Conservation (phyloP, 176 grass and related monocot species). For the Ensete glaucum region DNA sequence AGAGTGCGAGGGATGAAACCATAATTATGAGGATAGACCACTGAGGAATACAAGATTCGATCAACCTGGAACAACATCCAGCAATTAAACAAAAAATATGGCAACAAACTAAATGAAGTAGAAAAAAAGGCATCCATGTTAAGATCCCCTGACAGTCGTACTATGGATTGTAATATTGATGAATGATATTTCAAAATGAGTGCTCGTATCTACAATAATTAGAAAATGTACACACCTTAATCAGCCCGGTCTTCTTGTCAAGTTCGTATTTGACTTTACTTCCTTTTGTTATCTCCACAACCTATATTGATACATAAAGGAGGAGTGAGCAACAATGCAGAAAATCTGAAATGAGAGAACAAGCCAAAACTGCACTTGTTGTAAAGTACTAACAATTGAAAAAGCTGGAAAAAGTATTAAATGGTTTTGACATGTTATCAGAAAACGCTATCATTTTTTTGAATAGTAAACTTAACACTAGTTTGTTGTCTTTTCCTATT, state of each 20-base stretch:
- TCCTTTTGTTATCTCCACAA: constrained; percentile 39
- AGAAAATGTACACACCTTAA: constrained; percentile 25
- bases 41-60: constrained; percentile 38
- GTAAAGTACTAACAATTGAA: not conserved
- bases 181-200: not conserved
- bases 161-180: not conserved
- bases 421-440: too few relatives aligned
- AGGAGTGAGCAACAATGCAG: not conserved
- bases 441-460: not conserved
- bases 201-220: not conserved
- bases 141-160: not conserved
- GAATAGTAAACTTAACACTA: not conserved
- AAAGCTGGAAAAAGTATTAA: not conserved
- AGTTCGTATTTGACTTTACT: constrained; percentile 43
- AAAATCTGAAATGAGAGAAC: not conserved
- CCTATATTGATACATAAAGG: constrained; percentile 16
- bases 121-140: too few relatives aligned
- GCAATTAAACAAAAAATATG: not conserved
- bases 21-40: constrained; percentile 42
- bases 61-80: constrained; percentile 27
- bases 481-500: not conserved
- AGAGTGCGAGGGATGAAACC: constrained; percentile 35
- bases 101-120: too few relatives aligned
- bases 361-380: not conserved
- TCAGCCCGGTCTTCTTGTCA: constrained; percentile 28